phyloP scores from a whole-genome alignment of 2,329 filamentous ascomycete genomes.

The Neofusicoccum sp. region DNA sequence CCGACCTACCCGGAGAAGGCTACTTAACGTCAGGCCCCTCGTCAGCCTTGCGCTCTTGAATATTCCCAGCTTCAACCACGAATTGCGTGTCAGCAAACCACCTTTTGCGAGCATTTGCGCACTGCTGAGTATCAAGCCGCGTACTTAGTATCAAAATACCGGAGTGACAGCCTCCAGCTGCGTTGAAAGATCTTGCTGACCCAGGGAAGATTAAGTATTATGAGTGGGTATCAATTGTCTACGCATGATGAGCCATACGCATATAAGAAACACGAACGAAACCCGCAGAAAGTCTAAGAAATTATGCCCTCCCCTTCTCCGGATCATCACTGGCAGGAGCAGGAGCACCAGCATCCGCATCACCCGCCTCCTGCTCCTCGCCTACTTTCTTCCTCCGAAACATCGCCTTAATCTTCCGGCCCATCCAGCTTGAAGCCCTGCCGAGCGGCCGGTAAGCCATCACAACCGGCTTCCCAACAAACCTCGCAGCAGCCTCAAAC shows the following conservation, averaged over 20 bases:
- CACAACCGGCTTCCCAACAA: constrained; percentile 29
- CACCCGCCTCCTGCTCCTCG: constrained; percentile 8
- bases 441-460: constrained; percentile 25
- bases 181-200: too few relatives aligned
- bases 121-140: too few relatives aligned
- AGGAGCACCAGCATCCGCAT: neutral
- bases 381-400: constrained; percentile 20
- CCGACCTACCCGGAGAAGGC: neutral
- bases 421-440: constrained; percentile 14
- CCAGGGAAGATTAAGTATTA: too few relatives aligned
- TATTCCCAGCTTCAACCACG: neutral
- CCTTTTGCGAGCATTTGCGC: neutral
- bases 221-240: too few relatives aligned
- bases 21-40: too few relatives aligned
- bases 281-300: neutral
- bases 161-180: too few relatives aligned
- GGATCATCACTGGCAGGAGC: neutral
- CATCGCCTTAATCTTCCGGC: constrained; percentile 21
- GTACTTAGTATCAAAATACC: too few relatives aligned
- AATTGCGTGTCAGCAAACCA: neutral
- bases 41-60: neutral
- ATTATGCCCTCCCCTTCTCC: neutral
- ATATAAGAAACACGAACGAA: neutral
- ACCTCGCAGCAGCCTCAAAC: neutral
- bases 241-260: neutral